Evolutionary conservation across 257 asterid genomes (phyloP).

Genomic region (Fraxinus anomala): DNA sequence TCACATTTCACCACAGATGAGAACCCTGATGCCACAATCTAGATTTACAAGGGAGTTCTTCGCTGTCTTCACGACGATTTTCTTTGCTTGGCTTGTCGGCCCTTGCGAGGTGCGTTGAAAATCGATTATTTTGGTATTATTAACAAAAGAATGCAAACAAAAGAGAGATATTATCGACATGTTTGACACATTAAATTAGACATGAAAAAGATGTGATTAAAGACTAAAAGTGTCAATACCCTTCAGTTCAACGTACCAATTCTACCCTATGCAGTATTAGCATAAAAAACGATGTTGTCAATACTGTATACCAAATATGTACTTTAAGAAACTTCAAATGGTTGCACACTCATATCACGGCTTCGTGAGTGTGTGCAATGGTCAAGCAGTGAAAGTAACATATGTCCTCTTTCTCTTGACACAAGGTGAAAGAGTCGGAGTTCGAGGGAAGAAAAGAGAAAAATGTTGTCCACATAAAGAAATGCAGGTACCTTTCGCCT

Average conservation of each 20-base stretch:
- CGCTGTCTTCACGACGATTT: slow-evolving; percentile 72
- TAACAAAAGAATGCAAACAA: background rate
- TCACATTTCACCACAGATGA: slow-evolving; percentile 41
- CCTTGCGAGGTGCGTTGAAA: slow-evolving; percentile 64
- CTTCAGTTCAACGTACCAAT: no score
- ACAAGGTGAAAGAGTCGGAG: slow-evolving; percentile 75
- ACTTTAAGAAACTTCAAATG: background rate
- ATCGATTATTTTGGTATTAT: background rate
- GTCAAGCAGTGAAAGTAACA: background rate
- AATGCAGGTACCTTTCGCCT: slow-evolving; percentile 76
- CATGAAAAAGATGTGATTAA: background rate
- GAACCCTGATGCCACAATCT: slow-evolving; percentile 53
- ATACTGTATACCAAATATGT: background rate
- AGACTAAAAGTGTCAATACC: no score
- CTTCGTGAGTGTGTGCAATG: background rate
- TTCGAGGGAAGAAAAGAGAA: slow-evolving; percentile 64
- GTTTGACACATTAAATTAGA: background rate
- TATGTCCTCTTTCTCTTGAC: slow-evolving; percentile 3
- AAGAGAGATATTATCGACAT: background rate
- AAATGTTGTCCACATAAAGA: slow-evolving; percentile 72
- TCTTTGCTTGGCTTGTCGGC: slow-evolving; percentile 89
- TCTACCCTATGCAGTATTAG: background rate
- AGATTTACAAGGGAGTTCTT: slow-evolving; percentile 65
- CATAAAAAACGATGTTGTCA: background rate
- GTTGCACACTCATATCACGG: background rate